phyloP scores from a whole-genome alignment of 192 early-diverging fungal genomes.

The Linnemannia zychae region DNA sequence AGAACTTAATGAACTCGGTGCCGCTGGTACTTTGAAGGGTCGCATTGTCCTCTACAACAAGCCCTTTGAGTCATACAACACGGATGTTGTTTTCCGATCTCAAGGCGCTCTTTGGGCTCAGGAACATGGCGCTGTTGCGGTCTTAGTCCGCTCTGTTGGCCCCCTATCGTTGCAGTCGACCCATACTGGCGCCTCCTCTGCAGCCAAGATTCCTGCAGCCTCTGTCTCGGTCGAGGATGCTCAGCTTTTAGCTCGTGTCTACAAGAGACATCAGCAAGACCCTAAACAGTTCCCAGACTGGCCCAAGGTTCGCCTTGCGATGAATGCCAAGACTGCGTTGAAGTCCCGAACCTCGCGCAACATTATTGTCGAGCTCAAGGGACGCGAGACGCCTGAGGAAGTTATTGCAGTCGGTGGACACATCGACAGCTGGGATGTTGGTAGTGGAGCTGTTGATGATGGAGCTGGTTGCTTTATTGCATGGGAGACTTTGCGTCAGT shows the following conservation, averaged over 20 bases:
- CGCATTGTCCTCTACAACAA: constrained; percentile 68
- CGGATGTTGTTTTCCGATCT: constrained; percentile 28
- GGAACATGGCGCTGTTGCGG: constrained; percentile 66
- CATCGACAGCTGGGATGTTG: constrained; percentile 62
- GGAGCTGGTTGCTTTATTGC: constrained; percentile 69
- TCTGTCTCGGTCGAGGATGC: constrained; percentile 69
- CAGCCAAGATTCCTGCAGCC: constrained; percentile 67
- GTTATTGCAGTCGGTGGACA: constrained; percentile 70
- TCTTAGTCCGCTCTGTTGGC: constrained; percentile 65
- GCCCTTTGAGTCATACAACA: constrained; percentile 42
- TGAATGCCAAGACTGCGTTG: constrained; percentile 57
- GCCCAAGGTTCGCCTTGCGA: constrained; percentile 66
- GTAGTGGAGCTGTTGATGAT: constrained; percentile 73
- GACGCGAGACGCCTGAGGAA: constrained; percentile 62
- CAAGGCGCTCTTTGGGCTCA: constrained; percentile 49
- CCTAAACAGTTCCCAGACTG: constrained; percentile 42
- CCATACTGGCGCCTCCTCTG: constrained; percentile 65
- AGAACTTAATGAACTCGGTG: constrained; percentile 60
- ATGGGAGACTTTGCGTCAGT: constrained; percentile 53
- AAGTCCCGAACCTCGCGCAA: constrained; percentile 64
- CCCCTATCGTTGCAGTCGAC: constrained; percentile 60
- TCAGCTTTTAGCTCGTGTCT: constrained; percentile 64
- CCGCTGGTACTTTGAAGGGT: constrained; percentile 54
- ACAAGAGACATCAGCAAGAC: constrained; percentile 54
- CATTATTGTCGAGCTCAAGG: constrained; percentile 68